These are phyloP conservation scores for Debaryomyces castellii DNA, from an alignment of 805 yeast species.

Conservation along the genomic window DNA sequence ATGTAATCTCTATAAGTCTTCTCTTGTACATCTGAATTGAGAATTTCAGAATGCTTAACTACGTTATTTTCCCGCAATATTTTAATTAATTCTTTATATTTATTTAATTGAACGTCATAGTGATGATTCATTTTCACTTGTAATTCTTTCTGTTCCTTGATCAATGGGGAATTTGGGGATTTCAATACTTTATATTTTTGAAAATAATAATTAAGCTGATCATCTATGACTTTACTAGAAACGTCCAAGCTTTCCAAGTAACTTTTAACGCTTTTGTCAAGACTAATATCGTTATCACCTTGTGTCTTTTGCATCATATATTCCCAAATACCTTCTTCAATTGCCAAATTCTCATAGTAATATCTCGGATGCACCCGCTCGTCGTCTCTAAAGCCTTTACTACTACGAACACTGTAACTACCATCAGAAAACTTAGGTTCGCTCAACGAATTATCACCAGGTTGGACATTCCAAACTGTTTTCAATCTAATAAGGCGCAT, in stretches of 20 bases:
- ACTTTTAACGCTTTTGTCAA: conserved; percentile 3
- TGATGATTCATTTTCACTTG: conserved; percentile 16
- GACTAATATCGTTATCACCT: conserved; percentile 2
- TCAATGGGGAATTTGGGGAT: conserved; percentile 7
- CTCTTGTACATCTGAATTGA: conserved; percentile 11
- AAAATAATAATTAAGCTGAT: conserved; percentile 10
- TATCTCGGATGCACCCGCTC: conserved; percentile 28
- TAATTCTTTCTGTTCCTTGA: conserved; percentile 9
- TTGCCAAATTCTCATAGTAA: conserved; percentile 25
- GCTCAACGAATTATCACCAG: conserved; percentile 2
- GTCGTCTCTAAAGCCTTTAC: conserved; percentile 24
- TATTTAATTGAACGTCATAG: conserved; percentile 11
- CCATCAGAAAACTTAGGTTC: conserved; percentile 24
- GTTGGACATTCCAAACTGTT: conserved; percentile 26
- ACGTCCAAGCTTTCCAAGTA: conserved; percentile 12
- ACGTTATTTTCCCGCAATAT: conserved; percentile 19
- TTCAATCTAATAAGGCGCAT: conserved; percentile 19
- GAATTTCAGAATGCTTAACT: conserved; percentile 35
- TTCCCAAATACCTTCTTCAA: conserved; percentile 39
- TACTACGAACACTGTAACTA: conserved; percentile 25
- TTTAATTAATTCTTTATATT: conserved; percentile 12
- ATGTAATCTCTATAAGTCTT: conserved; percentile 5
- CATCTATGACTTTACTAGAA: conserved; percentile 8
- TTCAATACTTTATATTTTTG: conserved; percentile 14
- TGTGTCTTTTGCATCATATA: conserved; percentile 14